These are phyloP conservation scores for Rhododendron griersonianum DNA, from an alignment of 148 eudicot genomes.

Conservation along the genomic window DNA sequence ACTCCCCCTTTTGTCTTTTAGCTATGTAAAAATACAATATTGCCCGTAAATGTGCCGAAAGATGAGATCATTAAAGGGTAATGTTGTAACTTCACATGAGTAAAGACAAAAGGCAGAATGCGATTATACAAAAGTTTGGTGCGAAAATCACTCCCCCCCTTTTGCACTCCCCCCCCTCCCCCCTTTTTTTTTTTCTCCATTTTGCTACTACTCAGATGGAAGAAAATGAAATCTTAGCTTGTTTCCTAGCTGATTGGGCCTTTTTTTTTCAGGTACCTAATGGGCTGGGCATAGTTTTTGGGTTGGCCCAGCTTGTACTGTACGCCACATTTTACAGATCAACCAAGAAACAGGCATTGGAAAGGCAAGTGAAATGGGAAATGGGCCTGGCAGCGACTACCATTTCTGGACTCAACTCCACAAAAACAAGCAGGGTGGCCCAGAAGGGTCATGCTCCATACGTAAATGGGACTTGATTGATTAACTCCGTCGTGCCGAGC, in stretches of 20 bases:
- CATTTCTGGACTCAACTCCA: neutral
- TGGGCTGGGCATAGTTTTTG: slow-evolving; percentile 58
- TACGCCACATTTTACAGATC: slow-evolving; percentile 64
- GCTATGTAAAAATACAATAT: no score
- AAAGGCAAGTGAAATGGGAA: slow-evolving; percentile 41
- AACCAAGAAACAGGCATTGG: slow-evolving; percentile 40
- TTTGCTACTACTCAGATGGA: neutral
- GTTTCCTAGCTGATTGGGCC: neutral
- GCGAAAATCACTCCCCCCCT: no score
- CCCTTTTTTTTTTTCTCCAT: no score
- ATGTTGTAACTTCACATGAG: no score
- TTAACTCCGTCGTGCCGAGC: neutral
- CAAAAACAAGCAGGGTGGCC: neutral
- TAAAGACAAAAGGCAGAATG: no score
- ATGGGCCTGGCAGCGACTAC: slow-evolving; percentile 34
- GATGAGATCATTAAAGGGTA: no score
- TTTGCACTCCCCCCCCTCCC: no score
- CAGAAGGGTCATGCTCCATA: neutral
- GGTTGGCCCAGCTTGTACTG: slow-evolving; percentile 53
- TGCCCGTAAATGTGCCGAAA: no score
- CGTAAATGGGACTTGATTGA: neutral
- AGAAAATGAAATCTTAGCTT: neutral
- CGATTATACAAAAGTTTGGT: no score
- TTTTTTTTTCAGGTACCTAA: slow-evolving; percentile 51
- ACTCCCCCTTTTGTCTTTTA: no score